Conservation (phyloP, 2,329 filamentous ascomycete species). For the Chaetomiaceae sp. region DNA sequence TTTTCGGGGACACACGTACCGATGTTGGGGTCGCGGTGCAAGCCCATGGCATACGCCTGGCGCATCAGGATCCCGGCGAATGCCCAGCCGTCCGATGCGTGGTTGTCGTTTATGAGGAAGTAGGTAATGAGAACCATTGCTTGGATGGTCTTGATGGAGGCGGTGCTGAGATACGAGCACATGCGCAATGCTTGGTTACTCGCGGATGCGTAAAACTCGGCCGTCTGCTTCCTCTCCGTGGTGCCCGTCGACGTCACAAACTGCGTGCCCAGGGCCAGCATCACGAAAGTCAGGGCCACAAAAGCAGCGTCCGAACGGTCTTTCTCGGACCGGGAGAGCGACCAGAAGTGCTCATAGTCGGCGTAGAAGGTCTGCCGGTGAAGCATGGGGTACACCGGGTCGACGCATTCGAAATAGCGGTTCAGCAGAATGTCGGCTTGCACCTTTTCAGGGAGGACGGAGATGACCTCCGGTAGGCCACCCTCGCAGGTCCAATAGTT, state of each 20-base stretch:
- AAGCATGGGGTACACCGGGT: constrained; percentile 77
- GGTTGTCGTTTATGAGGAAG: constrained; percentile 82
- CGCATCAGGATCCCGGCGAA: constrained; percentile 74
- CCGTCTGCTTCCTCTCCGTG: constrained; percentile 65
- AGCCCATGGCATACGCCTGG: constrained; percentile 75
- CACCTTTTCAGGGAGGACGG: constrained; percentile 68
- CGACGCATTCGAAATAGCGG: constrained; percentile 66
- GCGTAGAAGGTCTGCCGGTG: constrained; percentile 70
- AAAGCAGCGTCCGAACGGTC: constrained; percentile 61
- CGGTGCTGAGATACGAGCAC: constrained; percentile 71
- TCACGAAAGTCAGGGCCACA: constrained; percentile 68
- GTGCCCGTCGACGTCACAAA: constrained; percentile 60
- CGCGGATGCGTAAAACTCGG: constrained; percentile 77
- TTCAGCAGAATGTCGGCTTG: constrained; percentile 67
- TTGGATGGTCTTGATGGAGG: constrained; percentile 68
- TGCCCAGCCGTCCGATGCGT: constrained; percentile 76
- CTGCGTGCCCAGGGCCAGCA: constrained; percentile 74
- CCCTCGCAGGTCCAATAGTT: constrained; percentile 83
- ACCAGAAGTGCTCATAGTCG: constrained; percentile 77
- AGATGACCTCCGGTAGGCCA: constrained; percentile 69
- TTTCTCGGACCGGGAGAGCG: constrained; percentile 53
- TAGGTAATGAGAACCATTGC: constrained; percentile 80
- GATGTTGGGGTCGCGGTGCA: constrained; percentile 75
- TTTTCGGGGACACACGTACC: too few relatives aligned
- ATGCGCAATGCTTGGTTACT: constrained; percentile 73